Conservation (phyloP, 345 rosid genomes). For the Kandelia obovata region DNA sequence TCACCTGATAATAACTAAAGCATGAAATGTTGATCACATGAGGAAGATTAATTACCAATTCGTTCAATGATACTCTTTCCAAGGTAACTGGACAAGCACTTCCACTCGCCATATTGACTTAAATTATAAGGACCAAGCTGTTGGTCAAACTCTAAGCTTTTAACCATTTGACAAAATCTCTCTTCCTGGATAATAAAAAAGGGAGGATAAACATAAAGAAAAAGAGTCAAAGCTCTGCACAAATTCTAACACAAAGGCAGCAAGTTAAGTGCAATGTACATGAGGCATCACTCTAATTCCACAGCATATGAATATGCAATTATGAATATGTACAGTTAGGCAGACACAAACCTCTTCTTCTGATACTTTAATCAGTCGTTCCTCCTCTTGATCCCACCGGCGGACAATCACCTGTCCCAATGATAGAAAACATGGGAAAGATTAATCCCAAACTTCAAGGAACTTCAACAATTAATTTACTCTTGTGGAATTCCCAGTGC, state of each 20-base stretch:
- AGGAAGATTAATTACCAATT: slow-evolving; percentile 44
- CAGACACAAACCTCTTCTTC: slow-evolving; percentile 78
- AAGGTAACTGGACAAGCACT: slow-evolving; percentile 59
- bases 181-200: slow-evolving; percentile 46
- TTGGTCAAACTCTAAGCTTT: slow-evolving; percentile 68
- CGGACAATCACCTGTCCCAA: slow-evolving; percentile 68
- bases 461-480: not conserved
- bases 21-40: not conserved
- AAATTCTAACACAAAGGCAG: not conserved
- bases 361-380: slow-evolving; percentile 48
- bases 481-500: not conserved
- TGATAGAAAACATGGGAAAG: slow-evolving; percentile 7
- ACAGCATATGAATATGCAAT: not conserved
- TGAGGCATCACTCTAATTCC: not conserved
- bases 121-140: slow-evolving; percentile 76
- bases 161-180: slow-evolving; percentile 65
- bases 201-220: not conserved
- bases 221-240: not conserved
- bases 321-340: not conserved
- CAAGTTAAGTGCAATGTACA: not conserved
- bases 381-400: slow-evolving; percentile 71
- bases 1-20: not conserved
- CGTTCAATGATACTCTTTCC: slow-evolving; percentile 51
- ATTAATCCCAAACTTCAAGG: not conserved
- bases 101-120: slow-evolving; percentile 69